Conservation (phyloP, 192 early-diverging fungal genomes). For the Gryganskiella cystojenkinii region DNA sequence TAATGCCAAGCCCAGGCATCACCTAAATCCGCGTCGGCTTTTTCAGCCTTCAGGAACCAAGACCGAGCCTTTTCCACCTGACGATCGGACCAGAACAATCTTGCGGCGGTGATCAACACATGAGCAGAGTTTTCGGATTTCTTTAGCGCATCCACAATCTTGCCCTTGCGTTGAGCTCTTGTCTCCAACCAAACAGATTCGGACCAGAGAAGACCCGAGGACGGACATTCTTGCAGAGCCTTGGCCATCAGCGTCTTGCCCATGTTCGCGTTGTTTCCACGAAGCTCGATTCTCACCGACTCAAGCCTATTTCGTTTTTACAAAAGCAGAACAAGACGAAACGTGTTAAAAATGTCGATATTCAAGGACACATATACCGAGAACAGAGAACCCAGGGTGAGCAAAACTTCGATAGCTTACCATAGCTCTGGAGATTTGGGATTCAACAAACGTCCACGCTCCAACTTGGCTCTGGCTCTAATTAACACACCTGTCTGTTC, state of each 20-base stretch:
- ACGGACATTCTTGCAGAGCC: conserved; percentile 93
- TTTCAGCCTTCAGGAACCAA: conserved; percentile 90
- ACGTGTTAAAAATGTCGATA: too few relatives aligned
- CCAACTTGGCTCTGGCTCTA: conserved; percentile 85
- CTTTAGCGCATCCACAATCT: conserved; percentile 91
- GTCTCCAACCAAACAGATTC: conserved; percentile 88
- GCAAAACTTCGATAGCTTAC: too few relatives aligned
- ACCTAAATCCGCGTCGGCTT: conserved; percentile 87
- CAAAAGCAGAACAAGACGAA: not conserved
- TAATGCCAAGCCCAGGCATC: conserved; percentile 97
- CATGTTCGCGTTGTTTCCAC: conserved; percentile 75
- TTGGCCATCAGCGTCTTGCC: conserved; percentile 84
- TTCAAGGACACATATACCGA: not conserved
- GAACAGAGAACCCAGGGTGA: not conserved
- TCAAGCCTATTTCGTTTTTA: conserved; percentile 58
- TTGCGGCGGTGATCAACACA: conserved; percentile 84
- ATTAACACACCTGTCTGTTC: conserved; percentile 70
- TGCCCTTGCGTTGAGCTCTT: conserved; percentile 86
- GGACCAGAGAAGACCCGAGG: conserved; percentile 88
- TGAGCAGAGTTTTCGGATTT: conserved; percentile 88
- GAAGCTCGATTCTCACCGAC: conserved; percentile 80
- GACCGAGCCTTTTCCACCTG: conserved; percentile 93
- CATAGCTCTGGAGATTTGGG: conserved; percentile 86
- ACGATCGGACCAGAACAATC: conserved; percentile 94
- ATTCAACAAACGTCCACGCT: conserved; percentile 86